phyloP scores from a whole-genome alignment of 2,329 filamentous ascomycete species.

The Neofusicoccum laricinum region DNA sequence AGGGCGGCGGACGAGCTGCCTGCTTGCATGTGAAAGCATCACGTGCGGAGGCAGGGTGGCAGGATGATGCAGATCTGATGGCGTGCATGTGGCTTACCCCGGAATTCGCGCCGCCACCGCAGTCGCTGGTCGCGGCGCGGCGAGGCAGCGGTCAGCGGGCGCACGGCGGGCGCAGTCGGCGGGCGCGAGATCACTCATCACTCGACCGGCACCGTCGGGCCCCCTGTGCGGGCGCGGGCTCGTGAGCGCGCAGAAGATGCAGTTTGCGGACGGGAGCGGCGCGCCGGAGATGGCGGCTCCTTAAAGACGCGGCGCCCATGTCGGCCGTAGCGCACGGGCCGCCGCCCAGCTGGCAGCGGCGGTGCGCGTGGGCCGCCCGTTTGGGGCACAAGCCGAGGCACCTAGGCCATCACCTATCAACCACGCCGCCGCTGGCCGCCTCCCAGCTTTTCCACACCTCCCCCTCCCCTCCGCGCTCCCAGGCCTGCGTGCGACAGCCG shows the following conservation, averaged over 20 bases:
- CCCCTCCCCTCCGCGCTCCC: background rate
- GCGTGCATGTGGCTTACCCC: slow-evolving; percentile 13
- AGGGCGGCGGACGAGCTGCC: background rate
- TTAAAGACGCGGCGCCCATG: background rate
- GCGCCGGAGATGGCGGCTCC: slow-evolving; percentile 2
- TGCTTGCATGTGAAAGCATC: slow-evolving; percentile 10
- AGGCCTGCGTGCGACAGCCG: background rate
- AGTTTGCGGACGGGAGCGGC: background rate
- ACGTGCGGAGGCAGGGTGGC: background rate
- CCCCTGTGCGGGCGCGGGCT: background rate
- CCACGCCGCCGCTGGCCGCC: background rate
- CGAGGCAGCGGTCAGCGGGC: background rate
- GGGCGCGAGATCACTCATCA: background rate
- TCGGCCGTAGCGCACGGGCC: too few species aligned
- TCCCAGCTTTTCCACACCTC: background rate
- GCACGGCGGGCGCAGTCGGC: background rate
- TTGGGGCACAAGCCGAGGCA: slow-evolving; percentile 4
- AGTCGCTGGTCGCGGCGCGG: background rate
- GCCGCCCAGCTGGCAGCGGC: background rate
- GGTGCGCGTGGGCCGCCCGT: background rate
- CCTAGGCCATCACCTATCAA: background rate
- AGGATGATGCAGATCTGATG: slow-evolving; percentile 5
- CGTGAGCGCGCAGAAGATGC: slow-evolving; percentile 2
- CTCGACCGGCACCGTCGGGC: background rate
- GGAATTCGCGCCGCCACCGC: slow-evolving; percentile 7